Conservation (phyloP, 495 filamentous ascomycete genomes). For the Penicillium tannophilum region DNA sequence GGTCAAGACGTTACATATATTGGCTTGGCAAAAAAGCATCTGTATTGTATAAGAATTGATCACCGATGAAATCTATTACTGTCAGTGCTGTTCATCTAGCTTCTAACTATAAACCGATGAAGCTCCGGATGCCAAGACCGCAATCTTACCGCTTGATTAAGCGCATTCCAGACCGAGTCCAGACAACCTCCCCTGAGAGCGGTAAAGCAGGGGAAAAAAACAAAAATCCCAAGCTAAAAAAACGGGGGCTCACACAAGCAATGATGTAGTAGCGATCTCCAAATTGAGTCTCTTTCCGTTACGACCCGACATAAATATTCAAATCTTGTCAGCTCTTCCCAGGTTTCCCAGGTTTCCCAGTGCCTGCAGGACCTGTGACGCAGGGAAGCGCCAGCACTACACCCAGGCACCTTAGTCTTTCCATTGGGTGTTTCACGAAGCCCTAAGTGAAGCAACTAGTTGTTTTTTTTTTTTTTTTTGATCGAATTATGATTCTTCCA, state of each 20-base stretch:
- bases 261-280: background rate
- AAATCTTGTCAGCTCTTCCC: background rate
- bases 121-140: slow-evolving; percentile 22
- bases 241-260: background rate
- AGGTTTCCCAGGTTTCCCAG: background rate
- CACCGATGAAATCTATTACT: background rate
- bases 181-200: slow-evolving; percentile 23
- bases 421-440: slow-evolving; percentile 15
- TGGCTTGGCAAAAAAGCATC: slow-evolving; percentile 7
- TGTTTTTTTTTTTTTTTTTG: background rate
- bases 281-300: background rate
- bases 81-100: background rate
- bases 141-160: slow-evolving; percentile 31
- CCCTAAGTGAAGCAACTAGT: slow-evolving; percentile 5
- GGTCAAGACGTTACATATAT: slow-evolving; percentile 4
- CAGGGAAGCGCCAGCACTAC: slow-evolving; percentile 5
- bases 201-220: slow-evolving; percentile 2
- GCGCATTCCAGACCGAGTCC: slow-evolving; percentile 33
- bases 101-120: slow-evolving; percentile 5
- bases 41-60: background rate
- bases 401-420: slow-evolving; percentile 4
- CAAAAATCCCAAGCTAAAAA: slow-evolving; percentile 7
- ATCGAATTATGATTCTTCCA: slow-evolving; percentile 4
- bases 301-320: background rate
- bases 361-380: slow-evolving; percentile 7